Evolutionary conservation across 495 filamentous ascomycete species (phyloP).

Genomic region (Aspergillus nidulans): DNA sequence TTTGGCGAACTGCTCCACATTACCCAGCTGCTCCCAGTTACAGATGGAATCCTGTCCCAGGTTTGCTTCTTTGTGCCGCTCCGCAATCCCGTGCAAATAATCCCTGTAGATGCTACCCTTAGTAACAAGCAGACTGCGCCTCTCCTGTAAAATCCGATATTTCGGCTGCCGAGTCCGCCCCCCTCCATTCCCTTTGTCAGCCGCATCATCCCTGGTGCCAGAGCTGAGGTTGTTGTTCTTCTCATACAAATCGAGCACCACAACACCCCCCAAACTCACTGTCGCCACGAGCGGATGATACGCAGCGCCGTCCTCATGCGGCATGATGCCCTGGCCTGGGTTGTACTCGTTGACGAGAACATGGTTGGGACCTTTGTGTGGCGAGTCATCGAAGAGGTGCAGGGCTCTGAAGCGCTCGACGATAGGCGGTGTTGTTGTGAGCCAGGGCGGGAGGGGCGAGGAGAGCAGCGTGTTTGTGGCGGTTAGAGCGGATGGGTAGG

Average conservation of each 20-base stretch:
- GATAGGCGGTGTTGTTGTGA: slow-evolving; percentile 35
- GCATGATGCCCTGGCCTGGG: slow-evolving; percentile 88
- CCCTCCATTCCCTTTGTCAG: slow-evolving; percentile 15
- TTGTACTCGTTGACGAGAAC: slow-evolving; percentile 90
- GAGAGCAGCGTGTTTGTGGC: slow-evolving; percentile 68
- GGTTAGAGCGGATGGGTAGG: slow-evolving; percentile 77
- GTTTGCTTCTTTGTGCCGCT: slow-evolving; percentile 54
- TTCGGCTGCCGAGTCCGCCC: slow-evolving; percentile 25
- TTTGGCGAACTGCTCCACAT: slow-evolving; percentile 47
- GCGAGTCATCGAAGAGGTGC: slow-evolving; percentile 62
- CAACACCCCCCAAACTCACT: slow-evolving; percentile 71
- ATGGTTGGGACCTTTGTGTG: slow-evolving; percentile 80
- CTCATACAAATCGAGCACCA: slow-evolving; percentile 74
- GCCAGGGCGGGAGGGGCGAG: slow-evolving; percentile 72
- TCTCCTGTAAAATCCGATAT: slow-evolving; percentile 81
- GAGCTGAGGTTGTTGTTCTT: slow-evolving; percentile 32
- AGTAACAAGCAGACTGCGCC: slow-evolving; percentile 75
- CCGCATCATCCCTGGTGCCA: slow-evolving; percentile 23
- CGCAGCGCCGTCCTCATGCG: slow-evolving; percentile 87
- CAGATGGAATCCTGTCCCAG: slow-evolving; percentile 60
- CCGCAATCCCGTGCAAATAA: slow-evolving; percentile 73
- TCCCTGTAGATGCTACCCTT: slow-evolving; percentile 62
- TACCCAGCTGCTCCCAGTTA: slow-evolving; percentile 78
- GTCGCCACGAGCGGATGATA: slow-evolving; percentile 88
- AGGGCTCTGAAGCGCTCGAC: slow-evolving; percentile 41